Percentiles rank a stretch among this genome's conserved stretches.
Evolutionary conservation across 805 yeast genomes (phyloP).

Genomic region (Starmerella stigmatis): DNA sequence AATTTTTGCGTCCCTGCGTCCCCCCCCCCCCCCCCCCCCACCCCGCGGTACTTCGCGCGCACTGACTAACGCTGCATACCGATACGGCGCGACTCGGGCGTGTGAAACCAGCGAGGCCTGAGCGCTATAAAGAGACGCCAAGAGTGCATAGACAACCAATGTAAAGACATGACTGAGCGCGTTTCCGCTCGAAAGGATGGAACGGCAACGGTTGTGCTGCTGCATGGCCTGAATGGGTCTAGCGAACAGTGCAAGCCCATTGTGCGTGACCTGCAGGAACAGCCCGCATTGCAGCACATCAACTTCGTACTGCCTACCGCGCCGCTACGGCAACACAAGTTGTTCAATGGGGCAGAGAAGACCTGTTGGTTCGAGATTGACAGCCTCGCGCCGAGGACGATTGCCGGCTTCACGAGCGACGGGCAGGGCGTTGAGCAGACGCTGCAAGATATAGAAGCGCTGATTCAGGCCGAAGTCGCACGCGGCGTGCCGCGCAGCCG

Average conservation of each 20-base stretch:
- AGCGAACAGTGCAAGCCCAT: constrained; percentile 84
- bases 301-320: constrained; percentile 85
- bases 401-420: constrained; percentile 26
- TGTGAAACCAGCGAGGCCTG: too few relatives aligned
- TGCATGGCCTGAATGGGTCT: constrained; percentile 90
- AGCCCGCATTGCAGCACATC: constrained; percentile 41
- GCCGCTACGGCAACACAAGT: constrained; percentile 56
- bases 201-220: constrained; percentile 57
- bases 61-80: too few relatives aligned
- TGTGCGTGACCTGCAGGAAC: constrained; percentile 44
- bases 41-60: too few relatives aligned
- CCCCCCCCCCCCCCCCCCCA: too few relatives aligned
- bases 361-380: constrained; percentile 82
- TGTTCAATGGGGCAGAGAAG: constrained; percentile 49
- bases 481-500: constrained; percentile 35
- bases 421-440: constrained; percentile 32
- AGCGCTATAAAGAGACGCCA: too few relatives aligned
- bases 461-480: constrained; percentile 29
- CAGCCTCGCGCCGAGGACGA: constrained; percentile 23
- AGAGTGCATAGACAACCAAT: too few relatives aligned
- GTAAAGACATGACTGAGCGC: constrained; percentile 22
- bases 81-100: too few relatives aligned
- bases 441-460: constrained; percentile 25
- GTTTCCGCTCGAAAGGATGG: constrained; percentile 37
- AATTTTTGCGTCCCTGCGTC: not conserved